phyloP scores from a whole-genome alignment of 2,329 filamentous ascomycete genomes.

The Cytospora schulzeri region DNA sequence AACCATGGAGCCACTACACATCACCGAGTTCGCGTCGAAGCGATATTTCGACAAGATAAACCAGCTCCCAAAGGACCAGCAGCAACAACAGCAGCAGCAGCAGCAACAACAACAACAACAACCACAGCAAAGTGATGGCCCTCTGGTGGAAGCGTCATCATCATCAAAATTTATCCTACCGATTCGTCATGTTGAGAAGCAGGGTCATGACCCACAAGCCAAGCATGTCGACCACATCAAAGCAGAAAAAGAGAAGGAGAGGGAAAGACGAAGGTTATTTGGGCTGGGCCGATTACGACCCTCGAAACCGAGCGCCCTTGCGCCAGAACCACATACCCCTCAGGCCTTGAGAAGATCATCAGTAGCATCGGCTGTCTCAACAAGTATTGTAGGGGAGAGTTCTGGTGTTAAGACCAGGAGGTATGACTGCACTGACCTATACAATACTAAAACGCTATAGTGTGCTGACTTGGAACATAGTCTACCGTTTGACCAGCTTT shows the following conservation, averaged over 20 bases:
- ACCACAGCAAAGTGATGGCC: slow-evolving; percentile 32
- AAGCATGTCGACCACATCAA: slow-evolving; percentile 33
- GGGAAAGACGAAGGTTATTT: slow-evolving; percentile 24
- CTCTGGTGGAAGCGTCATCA: slow-evolving; percentile 32
- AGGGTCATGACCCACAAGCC: slow-evolving; percentile 27
- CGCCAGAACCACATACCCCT: slow-evolving; percentile 16
- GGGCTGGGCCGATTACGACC: slow-evolving; percentile 25
- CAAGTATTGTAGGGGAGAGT: slow-evolving; percentile 28
- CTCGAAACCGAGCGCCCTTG: slow-evolving; percentile 15
- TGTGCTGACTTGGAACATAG: slow-evolving; percentile 30
- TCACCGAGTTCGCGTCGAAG: slow-evolving; percentile 68
- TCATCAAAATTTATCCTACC: slow-evolving; percentile 37
- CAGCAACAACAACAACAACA: too few species aligned
- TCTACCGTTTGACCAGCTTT: slow-evolving; percentile 57
- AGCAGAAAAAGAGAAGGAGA: slow-evolving; percentile 32
- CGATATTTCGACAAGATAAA: slow-evolving; percentile 65
- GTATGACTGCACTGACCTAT: slow-evolving; percentile 30
- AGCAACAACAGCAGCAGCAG: slow-evolving; percentile 41
- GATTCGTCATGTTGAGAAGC: slow-evolving; percentile 32
- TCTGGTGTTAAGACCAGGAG: slow-evolving; percentile 35
- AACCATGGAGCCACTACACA: slow-evolving; percentile 63
- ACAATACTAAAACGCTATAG: not conserved
- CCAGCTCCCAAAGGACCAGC: slow-evolving; percentile 53
- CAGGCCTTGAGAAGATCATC: slow-evolving; percentile 22
- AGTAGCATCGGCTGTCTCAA: slow-evolving; percentile 15